Evolutionary conservation across 129 eudicot species (phyloP).

Genomic region (Artemisia annua): DNA sequence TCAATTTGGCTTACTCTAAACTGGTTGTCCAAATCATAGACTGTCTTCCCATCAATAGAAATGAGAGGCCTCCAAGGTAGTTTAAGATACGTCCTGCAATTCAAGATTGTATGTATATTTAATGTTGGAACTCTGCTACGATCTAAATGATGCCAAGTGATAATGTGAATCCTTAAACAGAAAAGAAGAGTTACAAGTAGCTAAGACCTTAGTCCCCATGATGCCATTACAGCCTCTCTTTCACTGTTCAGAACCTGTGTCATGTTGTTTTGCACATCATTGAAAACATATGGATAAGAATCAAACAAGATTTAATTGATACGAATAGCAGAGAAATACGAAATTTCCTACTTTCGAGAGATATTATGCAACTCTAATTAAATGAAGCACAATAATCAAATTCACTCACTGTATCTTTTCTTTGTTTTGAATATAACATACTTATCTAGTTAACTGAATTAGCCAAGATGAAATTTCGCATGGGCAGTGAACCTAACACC

Average conservation of each 20-base stretch:
- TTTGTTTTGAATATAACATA: background rate
- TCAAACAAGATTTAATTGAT: background rate
- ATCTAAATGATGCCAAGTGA: background rate
- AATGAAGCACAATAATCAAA: background rate
- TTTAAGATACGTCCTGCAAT: constrained; percentile 81
- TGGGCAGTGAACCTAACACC: background rate
- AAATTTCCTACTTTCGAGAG: background rate
- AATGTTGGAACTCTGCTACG: background rate
- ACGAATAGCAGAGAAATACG: background rate
- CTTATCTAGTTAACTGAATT: background rate
- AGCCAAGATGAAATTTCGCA: background rate
- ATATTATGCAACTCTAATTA: background rate
- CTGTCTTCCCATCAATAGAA: constrained; percentile 67
- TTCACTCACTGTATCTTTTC: background rate
- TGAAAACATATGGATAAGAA: background rate
- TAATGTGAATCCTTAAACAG: background rate
- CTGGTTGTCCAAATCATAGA: constrained; percentile 61
- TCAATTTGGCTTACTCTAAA: constrained; percentile 42
- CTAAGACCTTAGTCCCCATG: constrained; percentile 74
- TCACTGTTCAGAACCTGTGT: constrained; percentile 51
- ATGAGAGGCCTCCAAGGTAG: constrained; percentile 96
- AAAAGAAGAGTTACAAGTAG: constrained; percentile 6
- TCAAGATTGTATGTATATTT: constrained; percentile 4
- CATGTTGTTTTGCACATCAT: constrained; percentile 20
- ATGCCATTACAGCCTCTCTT: constrained; percentile 54